Conservation (phyloP, 1,284 basidiomycete genomes). For the Leccinum solheimii region DNA sequence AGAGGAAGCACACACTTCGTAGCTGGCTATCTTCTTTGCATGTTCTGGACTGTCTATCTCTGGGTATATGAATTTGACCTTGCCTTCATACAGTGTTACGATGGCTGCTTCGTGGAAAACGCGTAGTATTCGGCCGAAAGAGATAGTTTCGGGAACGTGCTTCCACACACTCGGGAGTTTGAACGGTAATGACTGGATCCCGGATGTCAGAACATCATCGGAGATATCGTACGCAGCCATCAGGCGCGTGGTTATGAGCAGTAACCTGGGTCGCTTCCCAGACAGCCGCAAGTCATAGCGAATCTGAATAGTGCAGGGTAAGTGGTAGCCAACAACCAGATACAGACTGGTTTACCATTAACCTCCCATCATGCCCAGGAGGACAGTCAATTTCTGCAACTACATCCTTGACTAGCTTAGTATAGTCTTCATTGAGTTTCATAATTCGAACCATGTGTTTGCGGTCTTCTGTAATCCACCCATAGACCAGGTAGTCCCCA, state of each 20-base stretch:
- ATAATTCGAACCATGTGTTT: conserved; percentile 33
- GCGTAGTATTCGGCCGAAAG: conserved; percentile 32
- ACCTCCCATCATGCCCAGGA: conserved; percentile 25
- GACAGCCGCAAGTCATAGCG: conserved; percentile 32
- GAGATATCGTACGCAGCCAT: conserved; percentile 35
- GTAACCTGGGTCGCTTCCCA: conserved; percentile 26
- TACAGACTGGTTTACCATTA: conserved; percentile 22
- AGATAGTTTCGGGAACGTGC: conserved; percentile 19
- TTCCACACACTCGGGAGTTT: conserved; percentile 23
- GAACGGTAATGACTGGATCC: conserved; percentile 6
- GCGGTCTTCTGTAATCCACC: conserved; percentile 34
- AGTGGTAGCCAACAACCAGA: not conserved
- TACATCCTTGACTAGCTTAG: conserved; percentile 22
- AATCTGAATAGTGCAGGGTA: conserved; percentile 14
- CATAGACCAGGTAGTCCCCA: conserved; percentile 33
- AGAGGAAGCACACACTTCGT: conserved; percentile 18
- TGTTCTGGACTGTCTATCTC: conserved; percentile 24
- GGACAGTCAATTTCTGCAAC: conserved; percentile 33
- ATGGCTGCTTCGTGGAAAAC: conserved; percentile 30
- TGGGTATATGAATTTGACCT: conserved; percentile 30
- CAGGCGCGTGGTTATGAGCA: conserved; percentile 30
- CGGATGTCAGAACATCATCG: conserved; percentile 16
- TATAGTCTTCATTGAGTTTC: conserved; percentile 30
- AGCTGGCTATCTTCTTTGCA: conserved; percentile 18
- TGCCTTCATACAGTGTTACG: conserved; percentile 31